These are phyloP conservation scores for Xylariomycetidae sp. DNA, from an alignment of 2,329 filamentous ascomycete genomes.

Conservation along the genomic window DNA sequence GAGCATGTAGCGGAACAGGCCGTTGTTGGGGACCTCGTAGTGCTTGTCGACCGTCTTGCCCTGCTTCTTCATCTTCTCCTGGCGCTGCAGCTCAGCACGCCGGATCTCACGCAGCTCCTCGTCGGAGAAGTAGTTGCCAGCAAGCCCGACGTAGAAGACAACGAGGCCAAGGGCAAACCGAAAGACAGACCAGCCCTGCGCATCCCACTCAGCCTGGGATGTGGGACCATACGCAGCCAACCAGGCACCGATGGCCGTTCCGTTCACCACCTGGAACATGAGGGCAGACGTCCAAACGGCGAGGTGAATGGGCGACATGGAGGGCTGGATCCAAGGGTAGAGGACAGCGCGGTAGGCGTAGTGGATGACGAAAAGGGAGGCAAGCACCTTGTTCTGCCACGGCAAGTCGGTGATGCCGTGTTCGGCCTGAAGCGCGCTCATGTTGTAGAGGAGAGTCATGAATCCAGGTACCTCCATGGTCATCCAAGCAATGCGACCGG, in stretches of 20 bases:
- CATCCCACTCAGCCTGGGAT: constrained; percentile 45
- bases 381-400: constrained; percentile 73
- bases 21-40: constrained; percentile 79
- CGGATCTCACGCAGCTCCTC: constrained; percentile 84
- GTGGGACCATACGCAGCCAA: constrained; percentile 73
- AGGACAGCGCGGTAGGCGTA: constrained; percentile 86
- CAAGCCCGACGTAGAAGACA: constrained; percentile 70
- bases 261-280: constrained; percentile 76
- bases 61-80: constrained; percentile 38
- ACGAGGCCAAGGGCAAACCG: constrained; percentile 60
- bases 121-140: constrained; percentile 83
- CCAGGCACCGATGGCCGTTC: constrained; percentile 70
- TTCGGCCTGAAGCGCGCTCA: constrained; percentile 59
- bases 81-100: constrained; percentile 57
- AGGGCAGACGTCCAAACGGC: constrained; percentile 59
- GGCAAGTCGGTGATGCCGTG: constrained; percentile 56
- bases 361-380: constrained; percentile 69
- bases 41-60: constrained; percentile 62
- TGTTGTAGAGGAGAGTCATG: constrained; percentile 70
- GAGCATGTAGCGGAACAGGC: constrained; percentile 75
- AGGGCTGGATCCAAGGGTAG: constrained; percentile 76
- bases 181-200: constrained; percentile 30
- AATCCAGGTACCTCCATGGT: constrained; percentile 82
- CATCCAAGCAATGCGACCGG: constrained; percentile 81
- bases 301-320: constrained; percentile 84